Evolutionary conservation across 129 eudicot genomes (phyloP).

Genomic region (Heracleum sosnowskyi): DNA sequence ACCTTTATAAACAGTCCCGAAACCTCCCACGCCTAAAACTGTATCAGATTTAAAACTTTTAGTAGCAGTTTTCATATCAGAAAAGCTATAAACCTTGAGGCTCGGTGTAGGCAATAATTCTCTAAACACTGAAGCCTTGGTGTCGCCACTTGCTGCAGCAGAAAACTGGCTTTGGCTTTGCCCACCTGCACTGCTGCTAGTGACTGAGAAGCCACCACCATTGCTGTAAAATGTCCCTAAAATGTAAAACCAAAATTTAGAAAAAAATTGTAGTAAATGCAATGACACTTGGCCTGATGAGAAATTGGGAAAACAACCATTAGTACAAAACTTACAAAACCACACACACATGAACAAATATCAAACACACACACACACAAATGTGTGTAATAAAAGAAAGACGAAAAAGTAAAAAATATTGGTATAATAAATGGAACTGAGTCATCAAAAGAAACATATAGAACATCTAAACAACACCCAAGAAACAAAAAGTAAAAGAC

Average conservation of each 20-base stretch:
- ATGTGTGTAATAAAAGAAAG: neutral
- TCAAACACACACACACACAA: no score
- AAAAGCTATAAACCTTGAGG: slow-evolving; percentile 49
- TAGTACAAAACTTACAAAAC: no score
- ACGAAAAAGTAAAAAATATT: no score
- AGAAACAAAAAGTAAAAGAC: neutral
- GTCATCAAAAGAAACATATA: neutral
- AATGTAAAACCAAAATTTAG: neutral
- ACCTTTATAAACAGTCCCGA: slow-evolving; percentile 79
- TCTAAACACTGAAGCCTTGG: slow-evolving; percentile 21
- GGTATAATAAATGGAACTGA: neutral
- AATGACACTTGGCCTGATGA: no score
- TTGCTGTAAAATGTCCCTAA: slow-evolving; percentile 49
- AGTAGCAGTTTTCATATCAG: slow-evolving; percentile 61
- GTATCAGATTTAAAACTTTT: slow-evolving; percentile 58
- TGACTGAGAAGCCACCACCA: slow-evolving; percentile 39
- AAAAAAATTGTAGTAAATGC: neutral
- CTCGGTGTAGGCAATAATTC: slow-evolving; percentile 57
- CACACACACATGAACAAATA: neutral
- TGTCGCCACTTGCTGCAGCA: slow-evolving; percentile 23
- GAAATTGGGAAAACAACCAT: no score
- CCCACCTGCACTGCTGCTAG: slow-evolving; percentile 38
- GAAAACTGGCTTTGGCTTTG: slow-evolving; percentile 32
- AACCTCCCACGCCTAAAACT: slow-evolving; percentile 75
- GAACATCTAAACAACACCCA: neutral